Conservation (phyloP, 1,139 yeast species). For the Kurtzmaniella quercitrusa region DNA sequence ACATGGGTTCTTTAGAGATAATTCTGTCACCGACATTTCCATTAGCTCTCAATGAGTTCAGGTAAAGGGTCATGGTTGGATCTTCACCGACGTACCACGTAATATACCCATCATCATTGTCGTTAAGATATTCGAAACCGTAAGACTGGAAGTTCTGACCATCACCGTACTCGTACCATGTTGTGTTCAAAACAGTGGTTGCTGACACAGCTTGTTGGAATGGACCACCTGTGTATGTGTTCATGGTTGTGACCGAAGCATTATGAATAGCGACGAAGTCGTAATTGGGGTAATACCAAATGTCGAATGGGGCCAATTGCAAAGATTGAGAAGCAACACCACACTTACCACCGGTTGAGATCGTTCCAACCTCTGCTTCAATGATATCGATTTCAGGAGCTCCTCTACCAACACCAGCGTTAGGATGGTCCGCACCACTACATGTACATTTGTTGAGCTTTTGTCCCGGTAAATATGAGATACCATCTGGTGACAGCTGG, state of each 20-base stretch:
- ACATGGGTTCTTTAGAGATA: slow-evolving; percentile 26
- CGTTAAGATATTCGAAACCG: slow-evolving; percentile 24
- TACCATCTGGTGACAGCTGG: slow-evolving; percentile 29
- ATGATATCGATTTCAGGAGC: slow-evolving; percentile 27
- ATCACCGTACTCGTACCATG: slow-evolving; percentile 24
- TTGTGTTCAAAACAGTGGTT: slow-evolving; percentile 19
- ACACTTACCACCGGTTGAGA: slow-evolving; percentile 8
- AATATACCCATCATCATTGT: slow-evolving; percentile 20
- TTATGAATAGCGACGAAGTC: slow-evolving; percentile 20
- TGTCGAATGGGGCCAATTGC: slow-evolving; percentile 28
- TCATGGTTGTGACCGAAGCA: slow-evolving; percentile 21
- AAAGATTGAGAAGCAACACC: slow-evolving; percentile 27
- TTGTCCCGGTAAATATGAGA: slow-evolving; percentile 29
- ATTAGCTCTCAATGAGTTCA: slow-evolving; percentile 23
- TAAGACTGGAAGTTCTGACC: slow-evolving; percentile 19
- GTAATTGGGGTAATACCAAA: slow-evolving; percentile 29
- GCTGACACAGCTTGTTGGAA: slow-evolving; percentile 29
- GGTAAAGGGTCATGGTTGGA: slow-evolving; percentile 20
- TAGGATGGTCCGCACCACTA: slow-evolving; percentile 18
- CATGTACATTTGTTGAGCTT: slow-evolving; percentile 16
- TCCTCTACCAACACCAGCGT: slow-evolving; percentile 18
- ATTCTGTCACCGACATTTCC: slow-evolving; percentile 25
- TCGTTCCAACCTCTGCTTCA: slow-evolving; percentile 21
- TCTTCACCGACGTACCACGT: slow-evolving; percentile 26
- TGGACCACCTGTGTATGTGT: slow-evolving; percentile 29